Evolutionary conservation across 495 filamentous ascomycete species (phyloP).

Genomic region (Neurospora terricola): DNA sequence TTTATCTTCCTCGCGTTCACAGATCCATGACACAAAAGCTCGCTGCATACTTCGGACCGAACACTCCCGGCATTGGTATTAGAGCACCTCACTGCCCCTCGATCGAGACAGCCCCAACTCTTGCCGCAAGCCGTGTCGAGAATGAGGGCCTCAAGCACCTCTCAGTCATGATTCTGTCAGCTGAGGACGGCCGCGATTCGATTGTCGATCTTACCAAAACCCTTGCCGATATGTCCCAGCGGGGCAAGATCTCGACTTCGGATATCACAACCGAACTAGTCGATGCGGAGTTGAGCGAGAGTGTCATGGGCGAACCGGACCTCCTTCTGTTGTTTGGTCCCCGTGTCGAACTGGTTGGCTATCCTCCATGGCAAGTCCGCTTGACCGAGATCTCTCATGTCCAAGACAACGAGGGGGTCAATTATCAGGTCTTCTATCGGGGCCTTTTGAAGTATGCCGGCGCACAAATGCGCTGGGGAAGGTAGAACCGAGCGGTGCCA

Average conservation of each 20-base stretch:
- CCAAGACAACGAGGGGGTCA: slow-evolving; percentile 64
- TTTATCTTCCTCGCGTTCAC: slow-evolving; percentile 68
- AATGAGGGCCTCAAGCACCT: slow-evolving; percentile 36
- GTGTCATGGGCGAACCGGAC: slow-evolving; percentile 74
- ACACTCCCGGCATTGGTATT: slow-evolving; percentile 55
- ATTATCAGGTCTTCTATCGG: slow-evolving; percentile 85
- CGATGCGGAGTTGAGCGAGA: slow-evolving; percentile 71
- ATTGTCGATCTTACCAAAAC: slow-evolving; percentile 94
- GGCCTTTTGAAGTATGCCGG: slow-evolving; percentile 75
- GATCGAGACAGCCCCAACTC: slow-evolving; percentile 32
- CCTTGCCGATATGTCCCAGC: slow-evolving; percentile 86
- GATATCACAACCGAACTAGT: slow-evolving; percentile 82
- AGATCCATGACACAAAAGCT: slow-evolving; percentile 62
- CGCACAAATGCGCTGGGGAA: slow-evolving; percentile 81
- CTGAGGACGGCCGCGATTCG: slow-evolving; percentile 82
- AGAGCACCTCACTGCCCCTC: slow-evolving; percentile 64
- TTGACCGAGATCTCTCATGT: slow-evolving; percentile 87
- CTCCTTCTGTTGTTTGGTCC: slow-evolving; percentile 79
- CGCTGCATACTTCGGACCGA: slow-evolving; percentile 70
- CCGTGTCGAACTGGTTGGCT: slow-evolving; percentile 71
- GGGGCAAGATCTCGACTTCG: slow-evolving; percentile 61
- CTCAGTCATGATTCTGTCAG: slow-evolving; percentile 75
- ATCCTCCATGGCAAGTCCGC: slow-evolving; percentile 92
- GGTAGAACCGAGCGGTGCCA: slow-evolving; percentile 34
- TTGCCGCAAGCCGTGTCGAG: slow-evolving; percentile 9